Evolutionary conservation across 495 filamentous ascomycete species (phyloP).

Genomic region (Hypoxylon perforatum): DNA sequence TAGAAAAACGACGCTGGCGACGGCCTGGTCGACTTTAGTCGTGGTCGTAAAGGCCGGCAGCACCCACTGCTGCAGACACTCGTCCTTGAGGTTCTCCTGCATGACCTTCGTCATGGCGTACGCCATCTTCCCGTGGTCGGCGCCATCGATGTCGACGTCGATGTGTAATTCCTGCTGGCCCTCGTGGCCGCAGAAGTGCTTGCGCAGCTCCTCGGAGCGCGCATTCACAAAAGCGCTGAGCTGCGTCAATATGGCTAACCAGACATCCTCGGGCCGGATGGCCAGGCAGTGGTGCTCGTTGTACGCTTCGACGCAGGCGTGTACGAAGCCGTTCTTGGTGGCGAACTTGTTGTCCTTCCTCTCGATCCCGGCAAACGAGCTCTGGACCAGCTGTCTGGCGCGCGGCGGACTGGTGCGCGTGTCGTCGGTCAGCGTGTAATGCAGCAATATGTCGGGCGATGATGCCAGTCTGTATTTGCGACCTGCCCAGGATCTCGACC

Average conservation of each 20-base stretch:
- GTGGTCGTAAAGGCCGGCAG: slow-evolving; percentile 60
- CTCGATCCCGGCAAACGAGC: slow-evolving; percentile 44
- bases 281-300: slow-evolving; percentile 64
- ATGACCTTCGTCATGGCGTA: slow-evolving; percentile 53
- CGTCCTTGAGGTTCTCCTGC: slow-evolving; percentile 49
- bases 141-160: slow-evolving; percentile 45
- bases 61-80: slow-evolving; percentile 52
- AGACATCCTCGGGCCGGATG: slow-evolving; percentile 71
- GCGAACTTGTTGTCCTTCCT: slow-evolving; percentile 49
- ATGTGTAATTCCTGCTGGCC: slow-evolving; percentile 61
- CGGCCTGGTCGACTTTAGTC: slow-evolving; percentile 51
- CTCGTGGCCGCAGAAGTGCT: slow-evolving; percentile 87
- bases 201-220: slow-evolving; percentile 82
- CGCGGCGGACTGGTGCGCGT: slow-evolving; percentile 40
- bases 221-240: slow-evolving; percentile 73
- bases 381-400: slow-evolving; percentile 45
- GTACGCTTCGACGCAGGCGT: slow-evolving; percentile 62
- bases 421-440: slow-evolving; percentile 41
- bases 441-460: slow-evolving; percentile 36
- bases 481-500: slow-evolving; percentile 42
- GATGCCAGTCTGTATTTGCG: slow-evolving; percentile 38
- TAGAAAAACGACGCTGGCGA: slow-evolving; percentile 59
- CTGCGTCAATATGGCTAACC: slow-evolving; percentile 68
- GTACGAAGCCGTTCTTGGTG: slow-evolving; percentile 63
- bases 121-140: slow-evolving; percentile 54